Base-by-base conservation (phyloP, 2,329 filamentous ascomycete genomes). In the Elsinoe necatrix region DNA sequence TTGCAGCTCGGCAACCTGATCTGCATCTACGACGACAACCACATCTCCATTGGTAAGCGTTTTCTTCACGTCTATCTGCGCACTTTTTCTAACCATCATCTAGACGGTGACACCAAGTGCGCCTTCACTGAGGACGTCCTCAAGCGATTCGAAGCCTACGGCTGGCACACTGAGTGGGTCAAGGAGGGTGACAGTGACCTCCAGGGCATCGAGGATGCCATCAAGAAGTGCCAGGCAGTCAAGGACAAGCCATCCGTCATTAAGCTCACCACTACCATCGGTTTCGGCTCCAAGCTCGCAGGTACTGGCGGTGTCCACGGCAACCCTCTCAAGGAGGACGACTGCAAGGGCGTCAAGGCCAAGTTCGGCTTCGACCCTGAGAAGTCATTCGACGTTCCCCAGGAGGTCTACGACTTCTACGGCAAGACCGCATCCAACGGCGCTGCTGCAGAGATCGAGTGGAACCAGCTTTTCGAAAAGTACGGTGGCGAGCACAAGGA, bases 1-100 rank as follows among this genome's bases (percentile, higher is more conserved):
- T 82, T 97, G 74, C 87, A 97, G 82, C 84, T 98, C 63, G 93
- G 92, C 72, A 98, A 97, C 82, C 80, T 98, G 69, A 97, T 97
- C 75, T 84, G 83, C 75, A 82, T 98, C 76, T 98, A 92, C 75
- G 93, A 98, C 71, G 93, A 98, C 81, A 98, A 98, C 83, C 87
- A 95, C 75, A 97, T 98, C 71, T 95, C 82, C 64, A 85, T 85
- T 67, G 82, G 82, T 84, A 70, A 71, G 80, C 60, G n/a, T n/a
- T n/a, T n/a, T n/a, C n/a, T n/a, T n/a, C n/a, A n/a, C n/a, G n/a
- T n/a, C n/a, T n/a, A n/a, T n/a, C n/a, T n/a, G n/a, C n/a, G n/a
- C n/a, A n/a, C n/a, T n/a, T n/a, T 14, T 7, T 14, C 29, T 62
- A n/a, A 50, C 45, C 4, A 34, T 14, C 12, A 12, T 34, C 14